Base-by-base conservation (phyloP, 345 rosid genomes). In the Erucastrum elatum region DNA sequence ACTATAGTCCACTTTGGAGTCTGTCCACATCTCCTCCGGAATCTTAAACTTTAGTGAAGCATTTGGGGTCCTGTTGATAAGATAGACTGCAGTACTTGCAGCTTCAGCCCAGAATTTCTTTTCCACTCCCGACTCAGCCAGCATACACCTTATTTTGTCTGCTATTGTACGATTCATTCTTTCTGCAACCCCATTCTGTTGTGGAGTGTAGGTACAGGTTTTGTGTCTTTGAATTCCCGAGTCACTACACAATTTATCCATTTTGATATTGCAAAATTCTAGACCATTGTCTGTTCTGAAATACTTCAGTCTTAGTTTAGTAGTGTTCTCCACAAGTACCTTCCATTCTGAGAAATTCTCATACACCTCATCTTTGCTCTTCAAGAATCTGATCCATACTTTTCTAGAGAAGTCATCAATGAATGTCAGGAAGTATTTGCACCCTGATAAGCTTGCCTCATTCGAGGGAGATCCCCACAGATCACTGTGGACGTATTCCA, bases 1-100 rank as follows among this genome's bases (percentile, higher is more conserved):
- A 4, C 1, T 4, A 0, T 26, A 27, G 3, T 3, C 12, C 0
- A 27, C 2, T 3, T 26, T 10, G 0, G 6, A 2, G 0, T 8
- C 6, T 60, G 34, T 0, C 64, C 33, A 60, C 0, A 9, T 0
- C 11, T 60, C 15, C 5, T 60, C 34, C 4, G 1, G 64, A 3
- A 60, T 27, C 3, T 60, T 60, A 1, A 60, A 60, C 0, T 26
- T 3, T 0, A 60, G 1, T 0, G 34, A 12, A 3, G 34, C 29
- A 3, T 12, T 25, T 3, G 64, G 64, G 0, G 64, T 9, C 4
- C 34, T 12, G 0, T 60, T 60, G 3, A 60, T 60, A 2, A 60
- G 3, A 17, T 60, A 60, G 0, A 60, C 15, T 6, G 15, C 15
- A 4, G 21, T 51, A n/a, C 49, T 2, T 0, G 49, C 49, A 9